Conservation (phyloP, 805 yeast species). For the Ogataea pilisensis region DNA sequence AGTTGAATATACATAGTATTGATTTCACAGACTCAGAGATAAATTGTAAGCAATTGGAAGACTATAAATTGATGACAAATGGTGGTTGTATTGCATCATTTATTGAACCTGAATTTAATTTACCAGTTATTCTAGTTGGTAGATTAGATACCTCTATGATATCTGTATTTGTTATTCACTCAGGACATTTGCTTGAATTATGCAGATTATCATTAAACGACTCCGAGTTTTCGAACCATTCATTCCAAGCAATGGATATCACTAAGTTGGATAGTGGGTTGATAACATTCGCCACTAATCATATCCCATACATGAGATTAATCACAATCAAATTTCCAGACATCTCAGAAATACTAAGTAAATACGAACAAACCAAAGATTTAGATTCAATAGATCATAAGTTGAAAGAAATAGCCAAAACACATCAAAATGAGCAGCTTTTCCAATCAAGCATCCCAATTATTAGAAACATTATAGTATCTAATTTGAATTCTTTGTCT, state of each 20-base stretch:
- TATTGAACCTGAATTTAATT: constrained; percentile 10
- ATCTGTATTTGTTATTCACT: constrained; percentile 35
- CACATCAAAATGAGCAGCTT: constrained; percentile 12
- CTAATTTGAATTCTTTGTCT: constrained; percentile 45
- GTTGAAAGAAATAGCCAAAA: constrained; percentile 4
- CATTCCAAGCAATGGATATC: constrained; percentile 56
- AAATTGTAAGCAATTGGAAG: constrained; percentile 17
- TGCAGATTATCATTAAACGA: constrained; percentile 60
- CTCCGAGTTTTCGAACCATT: constrained; percentile 63
- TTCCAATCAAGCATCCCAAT: constrained; percentile 26
- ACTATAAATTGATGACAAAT: constrained; percentile 40
- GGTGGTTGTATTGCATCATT: constrained; percentile 47
- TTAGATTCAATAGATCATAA: constrained; percentile 4
- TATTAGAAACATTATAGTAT: constrained; percentile 33
- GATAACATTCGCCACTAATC: constrained; percentile 68
- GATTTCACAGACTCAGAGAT: constrained; percentile 9
- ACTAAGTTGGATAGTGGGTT: constrained; percentile 26
- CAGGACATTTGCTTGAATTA: constrained; percentile 29
- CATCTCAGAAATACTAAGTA: constrained; percentile 16
- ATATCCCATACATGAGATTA: constrained; percentile 71
- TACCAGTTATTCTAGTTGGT: constrained; percentile 48
- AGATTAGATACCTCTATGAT: constrained; percentile 57
- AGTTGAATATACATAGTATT: constrained; percentile 35
- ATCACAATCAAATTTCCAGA: constrained; percentile 48
- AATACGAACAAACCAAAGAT: constrained; percentile 5